Percentiles rank a stretch among this genome's conserved stretches.
phyloP scores from a whole-genome alignment of 306 rosid species.

The Quercus bicolor region DNA sequence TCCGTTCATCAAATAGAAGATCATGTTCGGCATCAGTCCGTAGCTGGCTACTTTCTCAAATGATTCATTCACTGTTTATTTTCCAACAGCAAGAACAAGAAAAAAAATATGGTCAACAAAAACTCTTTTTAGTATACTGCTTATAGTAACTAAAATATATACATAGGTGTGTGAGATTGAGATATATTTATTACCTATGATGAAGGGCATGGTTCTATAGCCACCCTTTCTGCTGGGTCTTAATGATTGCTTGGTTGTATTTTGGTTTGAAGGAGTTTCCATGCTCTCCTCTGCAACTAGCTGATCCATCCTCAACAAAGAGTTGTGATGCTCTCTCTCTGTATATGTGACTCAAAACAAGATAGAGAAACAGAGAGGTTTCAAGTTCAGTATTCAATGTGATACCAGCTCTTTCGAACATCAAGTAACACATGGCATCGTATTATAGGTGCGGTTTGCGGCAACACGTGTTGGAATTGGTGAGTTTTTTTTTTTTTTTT shows the following conservation, averaged over 20 bases:
- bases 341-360: background rate
- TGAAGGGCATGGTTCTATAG: constrained; percentile 51
- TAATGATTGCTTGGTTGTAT: background rate
- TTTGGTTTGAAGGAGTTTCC: background rate
- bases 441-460: too few relatives aligned
- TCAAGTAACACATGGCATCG: too few relatives aligned
- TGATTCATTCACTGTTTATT: constrained; percentile 40
- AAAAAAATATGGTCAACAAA: background rate
- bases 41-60: constrained; percentile 44
- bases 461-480: too few relatives aligned
- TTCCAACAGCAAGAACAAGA: background rate
- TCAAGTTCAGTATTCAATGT: background rate
- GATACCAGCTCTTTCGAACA: too few relatives aligned
- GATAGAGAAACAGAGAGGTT: background rate
- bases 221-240: constrained; percentile 38
- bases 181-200: constrained; percentile 34
- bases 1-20: constrained; percentile 36
- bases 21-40: constrained; percentile 52
- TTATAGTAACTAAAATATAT: background rate
- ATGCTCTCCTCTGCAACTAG: background rate
- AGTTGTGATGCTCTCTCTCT: background rate
- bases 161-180: background rate
- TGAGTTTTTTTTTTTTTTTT: too few relatives aligned
- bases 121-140: background rate
- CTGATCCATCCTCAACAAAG: background rate